Base-by-base conservation (phyloP, 768 basidiomycete species). In the Mycena albidolilacea region DNA sequence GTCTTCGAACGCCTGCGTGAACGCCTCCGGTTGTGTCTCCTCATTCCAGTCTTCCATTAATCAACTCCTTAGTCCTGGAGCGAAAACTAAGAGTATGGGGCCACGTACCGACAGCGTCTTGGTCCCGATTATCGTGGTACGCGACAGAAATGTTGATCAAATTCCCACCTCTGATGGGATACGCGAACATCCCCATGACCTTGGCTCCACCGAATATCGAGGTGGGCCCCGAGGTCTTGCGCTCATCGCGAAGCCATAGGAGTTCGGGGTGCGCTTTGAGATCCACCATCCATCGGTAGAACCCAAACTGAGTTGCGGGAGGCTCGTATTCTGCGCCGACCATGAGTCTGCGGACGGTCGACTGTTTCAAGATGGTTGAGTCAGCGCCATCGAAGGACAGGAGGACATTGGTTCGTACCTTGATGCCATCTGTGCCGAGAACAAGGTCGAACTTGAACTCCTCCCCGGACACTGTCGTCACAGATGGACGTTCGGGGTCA, bases 241-340 rank as follows among this genome's bases (percentile, higher is more conserved):
- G 48, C 7, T 50, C 48, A 19, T 50, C 48, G n/a, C 37, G 30
- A 39, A 73, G 58, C 72, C 72, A 73, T 48, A 60, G 17, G 41
- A 69, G 50, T 21, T 55, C 67, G 15, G 71, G 71, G 50, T 73
- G 15, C 17, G 58, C 64, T 8, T 61, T 38, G 60, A 69, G 60
- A 41, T 73, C 72, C 7, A 73, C 21, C 62, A 73, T 69, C 68
- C 72, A 73, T 1, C 72, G 72, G 54, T 73, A 73, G 30, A 69
- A 62, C 2, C 30, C 68, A 21, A 70, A 12, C 15, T 9, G 57
- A 44, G 39, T 48, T 5, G 62, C 14, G 19, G 72, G 72, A 5
- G 72, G 68, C 39, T 69, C 60, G 59, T 64, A 64, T 58, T 64
- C 43, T 37, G 61, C 17, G 38, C 68, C 67, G 67, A 73, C 15